Conservation (phyloP, 1,284 basidiomycete genomes). For the Wallemia ichthyophaga region DNA sequence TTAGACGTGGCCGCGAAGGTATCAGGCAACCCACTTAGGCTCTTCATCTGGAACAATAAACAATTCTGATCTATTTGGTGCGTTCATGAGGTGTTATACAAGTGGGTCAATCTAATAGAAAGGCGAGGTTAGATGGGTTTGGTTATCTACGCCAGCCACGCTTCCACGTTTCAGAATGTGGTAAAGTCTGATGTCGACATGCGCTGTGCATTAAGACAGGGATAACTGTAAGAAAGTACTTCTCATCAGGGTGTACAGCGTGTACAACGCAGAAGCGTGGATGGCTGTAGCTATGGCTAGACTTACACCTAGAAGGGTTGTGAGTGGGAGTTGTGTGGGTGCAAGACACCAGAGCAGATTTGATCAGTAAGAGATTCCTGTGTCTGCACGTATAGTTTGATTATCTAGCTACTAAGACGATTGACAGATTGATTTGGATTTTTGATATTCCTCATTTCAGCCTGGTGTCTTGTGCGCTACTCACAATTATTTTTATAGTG, state of each 20-base stretch:
- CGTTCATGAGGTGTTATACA: neutral
- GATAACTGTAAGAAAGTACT: neutral
- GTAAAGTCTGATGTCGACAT: neutral
- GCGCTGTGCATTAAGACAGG: neutral
- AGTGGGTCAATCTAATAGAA: neutral
- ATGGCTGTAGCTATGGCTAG: too few relatives aligned
- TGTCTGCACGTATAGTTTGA: neutral
- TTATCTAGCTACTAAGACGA: neutral
- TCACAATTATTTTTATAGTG: too few relatives aligned
- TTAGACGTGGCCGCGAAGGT: neutral
- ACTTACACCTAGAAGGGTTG: neutral
- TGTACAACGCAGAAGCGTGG: neutral
- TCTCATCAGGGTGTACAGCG: too few relatives aligned
- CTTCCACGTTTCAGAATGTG: neutral
- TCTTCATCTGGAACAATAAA: neutral
- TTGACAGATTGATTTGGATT: constrained; percentile 1
- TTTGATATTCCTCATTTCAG: neutral
- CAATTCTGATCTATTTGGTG: neutral
- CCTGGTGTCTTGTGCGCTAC: too few relatives aligned
- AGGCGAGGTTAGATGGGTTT: neutral
- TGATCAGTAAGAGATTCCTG: neutral
- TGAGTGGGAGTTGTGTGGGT: neutral
- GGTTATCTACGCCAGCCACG: too few relatives aligned
- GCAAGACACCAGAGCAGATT: neutral
- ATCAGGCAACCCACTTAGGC: neutral